These are phyloP conservation scores for Trametopsis cervina DNA, from an alignment of 768 basidiomycete species.

Conservation along the genomic window DNA sequence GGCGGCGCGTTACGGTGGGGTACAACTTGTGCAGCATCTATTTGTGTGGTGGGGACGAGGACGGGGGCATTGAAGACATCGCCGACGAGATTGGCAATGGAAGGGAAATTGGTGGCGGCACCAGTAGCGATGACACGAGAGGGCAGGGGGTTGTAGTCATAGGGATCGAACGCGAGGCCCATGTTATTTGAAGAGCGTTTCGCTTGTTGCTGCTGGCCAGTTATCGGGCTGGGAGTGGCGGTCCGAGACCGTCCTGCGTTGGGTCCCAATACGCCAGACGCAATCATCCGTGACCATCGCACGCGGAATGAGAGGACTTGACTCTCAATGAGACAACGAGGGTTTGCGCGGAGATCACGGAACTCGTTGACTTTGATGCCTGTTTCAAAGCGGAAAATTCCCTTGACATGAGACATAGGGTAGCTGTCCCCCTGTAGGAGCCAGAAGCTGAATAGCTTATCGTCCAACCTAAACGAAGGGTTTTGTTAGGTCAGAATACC, in stretches of 20 bases:
- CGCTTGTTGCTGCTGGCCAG: conserved; percentile 11
- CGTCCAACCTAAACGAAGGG: conserved; percentile 58
- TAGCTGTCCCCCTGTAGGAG: conserved; percentile 72
- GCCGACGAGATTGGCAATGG: conserved; percentile 70
- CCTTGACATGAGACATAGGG: conserved; percentile 74
- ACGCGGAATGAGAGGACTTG: conserved; percentile 78
- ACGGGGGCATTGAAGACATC: conserved; percentile 83
- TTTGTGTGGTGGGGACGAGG: conserved; percentile 65
- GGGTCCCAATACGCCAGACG: conserved; percentile 59
- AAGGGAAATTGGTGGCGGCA: conserved; percentile 80
- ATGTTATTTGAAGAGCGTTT: conserved; percentile 33
- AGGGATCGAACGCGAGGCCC: conserved; percentile 73
- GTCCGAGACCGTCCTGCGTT: conserved; percentile 25
- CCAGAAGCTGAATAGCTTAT: conserved; percentile 90
- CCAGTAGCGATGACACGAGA: conserved; percentile 64
- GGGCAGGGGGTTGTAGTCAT: conserved; percentile 62
- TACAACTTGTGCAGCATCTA: conserved; percentile 67
- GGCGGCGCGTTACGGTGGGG: conserved; percentile 73
- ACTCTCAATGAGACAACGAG: conserved; percentile 77
- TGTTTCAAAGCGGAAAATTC: conserved; percentile 83
- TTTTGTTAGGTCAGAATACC: conserved; percentile 1
- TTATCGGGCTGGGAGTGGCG: conserved; percentile 20
- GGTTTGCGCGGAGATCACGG: conserved; percentile 83
- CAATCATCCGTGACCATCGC: conserved; percentile 69
- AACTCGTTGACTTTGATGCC: conserved; percentile 86